Evolutionary conservation across 768 basidiomycete species (phyloP).

Genomic region (Suillus fuscotomentosus): DNA sequence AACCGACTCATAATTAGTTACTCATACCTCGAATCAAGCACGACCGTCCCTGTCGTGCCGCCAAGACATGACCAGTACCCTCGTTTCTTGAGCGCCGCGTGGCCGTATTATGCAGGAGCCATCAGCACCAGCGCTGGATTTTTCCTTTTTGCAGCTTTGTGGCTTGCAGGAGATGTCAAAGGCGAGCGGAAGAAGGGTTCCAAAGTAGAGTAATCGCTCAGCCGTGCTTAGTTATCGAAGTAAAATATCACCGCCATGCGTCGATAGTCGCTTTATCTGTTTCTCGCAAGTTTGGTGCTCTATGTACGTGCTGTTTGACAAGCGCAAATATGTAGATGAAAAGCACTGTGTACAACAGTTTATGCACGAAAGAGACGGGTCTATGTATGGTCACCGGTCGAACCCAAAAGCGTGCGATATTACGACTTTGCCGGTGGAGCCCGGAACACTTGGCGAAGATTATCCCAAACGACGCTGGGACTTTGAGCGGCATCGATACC

Average conservation of each 20-base stretch:
- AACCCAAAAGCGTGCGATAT: not conserved
- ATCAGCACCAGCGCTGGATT: slow-evolving; percentile 87
- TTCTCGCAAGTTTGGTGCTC: not conserved
- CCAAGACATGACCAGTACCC: slow-evolving; percentile 94
- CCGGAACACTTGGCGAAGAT: slow-evolving; percentile 64
- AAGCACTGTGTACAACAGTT: slow-evolving; percentile 16
- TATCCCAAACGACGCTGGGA: slow-evolving; percentile 90
- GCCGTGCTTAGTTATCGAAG: not conserved
- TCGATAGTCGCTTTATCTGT: not conserved
- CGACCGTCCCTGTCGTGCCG: slow-evolving; percentile 85
- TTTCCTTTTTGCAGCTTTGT: slow-evolving; percentile 81
- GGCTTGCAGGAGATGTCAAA: slow-evolving; percentile 81
- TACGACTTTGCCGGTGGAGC: slow-evolving; percentile 22
- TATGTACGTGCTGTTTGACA: slow-evolving; percentile 4
- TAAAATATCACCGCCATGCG: slow-evolving; percentile 7
- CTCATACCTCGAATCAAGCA: slow-evolving; percentile 70
- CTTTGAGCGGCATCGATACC: slow-evolving; percentile 93
- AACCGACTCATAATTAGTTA: slow-evolving; percentile 42
- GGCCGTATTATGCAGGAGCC: slow-evolving; percentile 93
- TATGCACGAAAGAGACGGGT: not conserved
- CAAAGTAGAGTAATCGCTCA: slow-evolving; percentile 26
- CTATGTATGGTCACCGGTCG: not conserved
- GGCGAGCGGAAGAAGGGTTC: slow-evolving; percentile 52
- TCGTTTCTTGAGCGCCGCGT: slow-evolving; percentile 91
- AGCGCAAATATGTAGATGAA: slow-evolving; percentile 23